These are phyloP conservation scores for Termitomyces sp. DNA, from an alignment of 768 basidiomycete species.

Conservation along the genomic window DNA sequence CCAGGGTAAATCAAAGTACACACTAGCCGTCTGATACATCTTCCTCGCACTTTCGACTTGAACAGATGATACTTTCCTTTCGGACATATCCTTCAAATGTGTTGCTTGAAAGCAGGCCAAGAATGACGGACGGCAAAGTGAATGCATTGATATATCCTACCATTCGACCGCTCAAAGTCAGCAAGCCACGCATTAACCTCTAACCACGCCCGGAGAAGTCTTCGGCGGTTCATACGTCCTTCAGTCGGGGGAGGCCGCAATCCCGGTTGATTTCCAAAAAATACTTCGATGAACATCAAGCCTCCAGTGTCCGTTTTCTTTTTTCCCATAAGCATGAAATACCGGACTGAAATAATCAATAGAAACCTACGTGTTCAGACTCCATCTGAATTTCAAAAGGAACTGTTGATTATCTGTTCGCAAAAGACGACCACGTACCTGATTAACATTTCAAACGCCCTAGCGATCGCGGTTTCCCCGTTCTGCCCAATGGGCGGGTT, in stretches of 20 bases:
- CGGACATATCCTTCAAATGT: constrained; percentile 37
- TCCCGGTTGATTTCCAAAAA: constrained; percentile 34
- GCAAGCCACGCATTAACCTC: constrained; percentile 66
- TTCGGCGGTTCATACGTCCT: constrained; percentile 51
- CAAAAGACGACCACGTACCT: constrained; percentile 38
- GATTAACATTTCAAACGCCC: constrained; percentile 62
- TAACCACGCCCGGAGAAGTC: constrained; percentile 76
- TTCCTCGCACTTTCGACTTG: constrained; percentile 59
- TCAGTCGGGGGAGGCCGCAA: constrained; percentile 58
- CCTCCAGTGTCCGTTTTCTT: constrained; percentile 43
- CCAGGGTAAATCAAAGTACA: constrained; percentile 19
- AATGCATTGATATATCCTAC: constrained; percentile 24
- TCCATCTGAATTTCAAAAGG: constrained; percentile 1
- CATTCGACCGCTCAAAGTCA: constrained; percentile 47
- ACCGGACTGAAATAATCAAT: constrained; percentile 25
- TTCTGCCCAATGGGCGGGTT: constrained; percentile 56
- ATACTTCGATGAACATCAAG: constrained; percentile 39
- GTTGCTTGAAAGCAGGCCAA: constrained; percentile 35
- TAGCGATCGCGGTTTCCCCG: constrained; percentile 49
- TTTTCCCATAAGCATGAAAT: not conserved
- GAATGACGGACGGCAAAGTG: no score
- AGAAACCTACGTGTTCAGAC: constrained; percentile 12
- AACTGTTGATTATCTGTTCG: constrained; percentile 1
- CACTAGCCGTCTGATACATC: constrained; percentile 68
- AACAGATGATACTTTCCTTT: constrained; percentile 40